Conservation (phyloP, 345 rosid species). For the Hibiscus mutabilis region DNA sequence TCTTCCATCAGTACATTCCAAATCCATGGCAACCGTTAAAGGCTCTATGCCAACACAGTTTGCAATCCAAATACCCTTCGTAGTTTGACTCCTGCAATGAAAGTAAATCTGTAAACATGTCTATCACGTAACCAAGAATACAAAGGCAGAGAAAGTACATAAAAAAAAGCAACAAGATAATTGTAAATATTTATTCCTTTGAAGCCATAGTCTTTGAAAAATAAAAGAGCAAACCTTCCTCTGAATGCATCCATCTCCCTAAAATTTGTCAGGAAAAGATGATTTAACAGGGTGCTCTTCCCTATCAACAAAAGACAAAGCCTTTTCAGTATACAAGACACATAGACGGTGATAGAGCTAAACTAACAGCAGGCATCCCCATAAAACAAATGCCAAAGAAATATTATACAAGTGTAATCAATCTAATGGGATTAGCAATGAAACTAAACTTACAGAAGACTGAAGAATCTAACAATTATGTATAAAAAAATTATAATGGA, state of each 20-base stretch:
- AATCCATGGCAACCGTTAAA: constrained; percentile 65
- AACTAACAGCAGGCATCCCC: not conserved
- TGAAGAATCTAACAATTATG: not conserved
- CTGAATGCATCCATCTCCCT: constrained; percentile 72
- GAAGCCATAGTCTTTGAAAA: constrained; percentile 9
- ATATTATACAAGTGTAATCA: not conserved
- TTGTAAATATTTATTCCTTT: not conserved
- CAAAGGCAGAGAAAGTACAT: not conserved
- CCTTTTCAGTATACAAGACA: not conserved
- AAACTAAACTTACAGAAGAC: not conserved
- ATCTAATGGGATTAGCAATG: not conserved
- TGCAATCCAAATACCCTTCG: constrained; percentile 76
- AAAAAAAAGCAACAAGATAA: not conserved
- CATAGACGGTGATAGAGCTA: not conserved
- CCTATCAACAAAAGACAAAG: constrained; percentile 29
- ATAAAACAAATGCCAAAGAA: not conserved
- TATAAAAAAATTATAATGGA: not conserved
- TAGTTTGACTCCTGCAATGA: constrained; percentile 63
- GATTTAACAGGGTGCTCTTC: constrained; percentile 72
- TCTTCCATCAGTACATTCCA: constrained; percentile 82
- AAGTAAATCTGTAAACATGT: not conserved
- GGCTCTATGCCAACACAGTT: constrained; percentile 65
- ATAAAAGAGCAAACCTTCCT: constrained; percentile 49
- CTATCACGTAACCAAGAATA: not conserved
- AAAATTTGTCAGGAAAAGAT: constrained; percentile 62